A percentile compares a stretch with the other conserved stretches of the same genome.
Conservation (phyloP, 306 rosid species). For the Datisca glomerata region DNA sequence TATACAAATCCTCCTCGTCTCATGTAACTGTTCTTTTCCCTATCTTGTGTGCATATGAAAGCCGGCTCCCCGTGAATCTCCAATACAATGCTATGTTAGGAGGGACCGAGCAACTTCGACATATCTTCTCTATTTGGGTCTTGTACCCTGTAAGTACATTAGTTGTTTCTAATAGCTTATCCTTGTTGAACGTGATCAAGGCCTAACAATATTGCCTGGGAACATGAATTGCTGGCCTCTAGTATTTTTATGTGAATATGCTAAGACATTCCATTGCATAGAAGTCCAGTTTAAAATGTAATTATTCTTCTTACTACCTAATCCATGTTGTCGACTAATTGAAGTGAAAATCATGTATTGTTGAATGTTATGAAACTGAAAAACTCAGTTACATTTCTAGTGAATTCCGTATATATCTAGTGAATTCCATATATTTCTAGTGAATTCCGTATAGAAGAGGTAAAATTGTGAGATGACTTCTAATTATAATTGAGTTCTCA, state of each 20-base stretch:
- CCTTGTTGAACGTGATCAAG: too few species aligned
- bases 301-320: too few species aligned
- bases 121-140: conserved; percentile 50
- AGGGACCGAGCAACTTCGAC: conserved; percentile 70
- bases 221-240: too few species aligned
- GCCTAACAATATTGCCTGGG: too few species aligned
- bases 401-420: too few species aligned
- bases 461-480: neutral
- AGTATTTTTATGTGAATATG: too few species aligned
- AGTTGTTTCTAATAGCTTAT: neutral
- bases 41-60: conserved; percentile 9
- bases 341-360: too few species aligned
- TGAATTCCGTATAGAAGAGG: too few species aligned
- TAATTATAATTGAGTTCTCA: neutral
- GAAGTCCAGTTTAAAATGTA: neutral
- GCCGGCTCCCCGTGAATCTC: conserved; percentile 84
- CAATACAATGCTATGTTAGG: conserved; percentile 68
- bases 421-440: too few species aligned
- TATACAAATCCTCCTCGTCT: neutral
- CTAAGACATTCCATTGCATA: neutral
- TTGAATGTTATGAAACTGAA: too few species aligned
- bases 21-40: neutral
- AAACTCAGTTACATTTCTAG: too few species aligned
- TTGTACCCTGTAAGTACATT: conserved; percentile 63
- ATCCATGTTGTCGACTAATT: too few species aligned